Evolutionary conservation across 2,329 filamentous ascomycete species (phyloP), one percentile per base, ranked within the genome.

Genomic region (Aureobasidium lini): DNA sequence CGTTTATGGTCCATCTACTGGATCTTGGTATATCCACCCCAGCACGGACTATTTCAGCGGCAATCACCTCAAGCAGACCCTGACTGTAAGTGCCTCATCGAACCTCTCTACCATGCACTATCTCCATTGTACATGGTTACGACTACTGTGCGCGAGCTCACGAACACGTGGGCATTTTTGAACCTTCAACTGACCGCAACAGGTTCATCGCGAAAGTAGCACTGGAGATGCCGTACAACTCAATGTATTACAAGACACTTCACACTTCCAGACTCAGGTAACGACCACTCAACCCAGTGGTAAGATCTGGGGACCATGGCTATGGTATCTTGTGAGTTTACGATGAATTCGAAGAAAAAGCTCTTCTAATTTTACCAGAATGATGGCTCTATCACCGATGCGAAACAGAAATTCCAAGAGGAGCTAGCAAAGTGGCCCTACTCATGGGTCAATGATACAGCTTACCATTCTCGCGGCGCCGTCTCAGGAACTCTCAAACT

Each of bases 1-100:
- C 9, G 76, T 81, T 0, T 81, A 80, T 61, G 79, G 79, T 0
- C 70, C 75, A 2, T 70, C 71, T 28, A 73, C 78, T 18, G 79
- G 79, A 3, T 78, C 76, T 28, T 81, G 79, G 79, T 81, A 80
- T 61, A 75, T 81, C 57, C 57, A 59, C 31, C 69, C 77, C 3
- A 77, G 77, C 1, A 79, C 78, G 56, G 78, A 81, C 60, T 80
- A 81, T 62, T 78, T 75, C 64, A 80, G 80, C 37, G 79, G 79
- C 1, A 73, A 80, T 62, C 77, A 81, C 60, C 63, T 80, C n/a
- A 81, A 80, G 69, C 77, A 81, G 64, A 60, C 58, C 37, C 29
- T 40, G 37, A 52, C 39, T 28, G 53, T 44, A 28, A 44, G 42
- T 9, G 16, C 7, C n/a, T n/a, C 16, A 6, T 42, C 13, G 8